phyloP scores from a whole-genome alignment of 1,284 basidiomycete genomes.

The Omphalotus olearius region DNA sequence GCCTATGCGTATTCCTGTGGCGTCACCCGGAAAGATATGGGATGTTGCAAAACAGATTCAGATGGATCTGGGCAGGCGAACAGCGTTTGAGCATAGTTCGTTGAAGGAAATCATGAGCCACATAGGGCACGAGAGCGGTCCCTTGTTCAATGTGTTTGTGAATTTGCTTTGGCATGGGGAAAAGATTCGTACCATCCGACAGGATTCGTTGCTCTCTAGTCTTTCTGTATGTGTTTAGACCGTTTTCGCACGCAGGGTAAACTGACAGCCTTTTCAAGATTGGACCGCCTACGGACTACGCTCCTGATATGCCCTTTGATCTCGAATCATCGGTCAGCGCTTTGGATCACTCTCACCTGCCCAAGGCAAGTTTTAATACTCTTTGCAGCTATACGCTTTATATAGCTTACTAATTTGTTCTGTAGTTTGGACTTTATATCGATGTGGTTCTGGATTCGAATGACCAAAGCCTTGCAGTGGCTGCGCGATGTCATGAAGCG shows the following conservation, averaged over 20 bases:
- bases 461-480: constrained; percentile 2
- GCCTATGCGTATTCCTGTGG: constrained; percentile 6
- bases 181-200: constrained; percentile 7
- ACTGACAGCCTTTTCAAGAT: constrained; percentile 2
- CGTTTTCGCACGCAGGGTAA: no score
- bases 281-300: constrained; percentile 7
- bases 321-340: background rate
- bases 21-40: background rate
- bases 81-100: constrained; percentile 7
- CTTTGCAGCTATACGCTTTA: background rate
- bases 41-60: constrained; percentile 5
- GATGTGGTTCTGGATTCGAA: constrained; percentile 9
- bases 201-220: constrained; percentile 4
- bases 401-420: background rate
- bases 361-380: constrained; percentile 1
- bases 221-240: constrained; percentile 3
- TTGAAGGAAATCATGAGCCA: constrained; percentile 5
- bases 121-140: constrained; percentile 4
- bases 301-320: constrained; percentile 4
- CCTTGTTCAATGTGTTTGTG: constrained; percentile 11
- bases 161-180: constrained; percentile 12
- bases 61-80: constrained; percentile 9
- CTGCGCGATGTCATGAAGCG: constrained; percentile 7
- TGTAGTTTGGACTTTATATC: constrained; percentile 6
- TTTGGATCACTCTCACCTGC: constrained; percentile 9